Percentiles rank a stretch among this genome's conserved stretches.
Evolutionary conservation across 129 eudicot species (phyloP).

Genomic region (Arctium lappa): DNA sequence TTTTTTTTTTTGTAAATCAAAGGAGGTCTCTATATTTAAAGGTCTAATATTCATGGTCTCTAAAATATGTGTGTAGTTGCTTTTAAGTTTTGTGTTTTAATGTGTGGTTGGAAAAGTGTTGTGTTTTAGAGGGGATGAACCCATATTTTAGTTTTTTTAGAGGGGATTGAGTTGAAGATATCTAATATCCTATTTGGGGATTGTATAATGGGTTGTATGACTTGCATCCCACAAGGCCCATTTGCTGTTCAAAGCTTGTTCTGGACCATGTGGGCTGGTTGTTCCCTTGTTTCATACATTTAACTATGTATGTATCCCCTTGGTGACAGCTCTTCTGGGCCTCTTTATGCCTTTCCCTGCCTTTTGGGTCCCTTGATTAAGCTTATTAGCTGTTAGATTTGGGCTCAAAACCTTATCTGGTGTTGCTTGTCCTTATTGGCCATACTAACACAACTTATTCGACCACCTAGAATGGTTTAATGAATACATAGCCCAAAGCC

Average conservation of each 20-base stretch:
- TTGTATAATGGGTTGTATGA: not conserved
- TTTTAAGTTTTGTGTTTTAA: too few relatives aligned
- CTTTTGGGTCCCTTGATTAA: not conserved
- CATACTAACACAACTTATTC: not conserved
- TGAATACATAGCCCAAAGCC: not conserved
- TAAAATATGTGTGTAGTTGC: too few relatives aligned
- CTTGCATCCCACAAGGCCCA: not conserved
- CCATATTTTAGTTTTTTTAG: too few relatives aligned
- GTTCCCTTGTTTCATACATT: not conserved
- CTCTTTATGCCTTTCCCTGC: not conserved
- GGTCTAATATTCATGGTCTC: too few relatives aligned
- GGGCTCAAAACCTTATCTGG: not conserved
- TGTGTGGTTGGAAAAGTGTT: too few relatives aligned
- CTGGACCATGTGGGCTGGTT: not conserved
- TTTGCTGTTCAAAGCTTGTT: not conserved
- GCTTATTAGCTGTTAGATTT: not conserved
- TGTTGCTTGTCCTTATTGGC: not conserved
- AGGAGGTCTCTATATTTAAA: too few relatives aligned
- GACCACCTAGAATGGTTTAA: not conserved
- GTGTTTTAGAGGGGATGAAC: too few relatives aligned
- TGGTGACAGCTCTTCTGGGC: not conserved
- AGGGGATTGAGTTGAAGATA: too few relatives aligned
- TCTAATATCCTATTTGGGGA: not conserved
- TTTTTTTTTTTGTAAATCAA: too few relatives aligned
- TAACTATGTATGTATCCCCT: not conserved